phyloP scores from a whole-genome alignment of 2,329 filamentous ascomycete genomes.

The Pezicula rhizophila region DNA sequence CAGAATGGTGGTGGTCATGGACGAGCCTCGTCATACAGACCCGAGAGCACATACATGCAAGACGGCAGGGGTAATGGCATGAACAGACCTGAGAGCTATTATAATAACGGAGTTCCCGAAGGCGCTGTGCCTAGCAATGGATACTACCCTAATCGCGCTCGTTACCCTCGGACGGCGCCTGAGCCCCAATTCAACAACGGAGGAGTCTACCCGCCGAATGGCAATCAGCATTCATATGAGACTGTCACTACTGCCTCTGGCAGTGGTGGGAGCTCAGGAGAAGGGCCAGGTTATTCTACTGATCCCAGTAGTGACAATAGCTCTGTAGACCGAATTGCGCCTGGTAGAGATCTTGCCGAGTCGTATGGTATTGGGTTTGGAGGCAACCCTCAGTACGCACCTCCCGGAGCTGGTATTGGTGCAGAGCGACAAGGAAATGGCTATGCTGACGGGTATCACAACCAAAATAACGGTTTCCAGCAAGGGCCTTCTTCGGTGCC shows the following conservation, averaged over 20 bases:
- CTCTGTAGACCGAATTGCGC: conserved; percentile 69
- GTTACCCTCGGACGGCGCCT: conserved; percentile 26
- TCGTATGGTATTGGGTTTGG: conserved; percentile 51
- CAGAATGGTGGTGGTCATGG: conserved; percentile 29
- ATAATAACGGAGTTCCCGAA: conserved; percentile 24
- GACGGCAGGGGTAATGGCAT: conserved; percentile 30
- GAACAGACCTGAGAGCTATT: conserved; percentile 38
- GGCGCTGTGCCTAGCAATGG: conserved; percentile 21
- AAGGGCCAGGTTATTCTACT: conserved; percentile 74
- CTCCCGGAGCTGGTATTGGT: conserved; percentile 28
- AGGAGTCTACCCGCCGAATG: conserved; percentile 22
- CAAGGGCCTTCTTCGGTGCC: conserved; percentile 13
- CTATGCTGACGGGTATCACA: conserved; percentile 13
- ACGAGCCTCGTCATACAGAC: conserved; percentile 12
- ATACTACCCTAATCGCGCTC: conserved; percentile 25
- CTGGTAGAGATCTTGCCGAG: conserved; percentile 50
- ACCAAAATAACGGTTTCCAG: conserved; percentile 15
- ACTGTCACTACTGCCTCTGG: conserved; percentile 75
- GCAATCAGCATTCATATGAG: conserved; percentile 59
- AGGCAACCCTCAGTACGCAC: conserved; percentile 31
- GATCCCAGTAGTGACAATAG: conserved; percentile 89
- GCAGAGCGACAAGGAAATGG: conserved; percentile 12
- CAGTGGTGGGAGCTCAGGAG: conserved; percentile 60
- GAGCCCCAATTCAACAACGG: conserved; percentile 25
- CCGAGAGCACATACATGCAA: conserved; percentile 13